Evolutionary conservation across 306 rosid genomes (phyloP).

Genomic region (Medicago arabica): DNA sequence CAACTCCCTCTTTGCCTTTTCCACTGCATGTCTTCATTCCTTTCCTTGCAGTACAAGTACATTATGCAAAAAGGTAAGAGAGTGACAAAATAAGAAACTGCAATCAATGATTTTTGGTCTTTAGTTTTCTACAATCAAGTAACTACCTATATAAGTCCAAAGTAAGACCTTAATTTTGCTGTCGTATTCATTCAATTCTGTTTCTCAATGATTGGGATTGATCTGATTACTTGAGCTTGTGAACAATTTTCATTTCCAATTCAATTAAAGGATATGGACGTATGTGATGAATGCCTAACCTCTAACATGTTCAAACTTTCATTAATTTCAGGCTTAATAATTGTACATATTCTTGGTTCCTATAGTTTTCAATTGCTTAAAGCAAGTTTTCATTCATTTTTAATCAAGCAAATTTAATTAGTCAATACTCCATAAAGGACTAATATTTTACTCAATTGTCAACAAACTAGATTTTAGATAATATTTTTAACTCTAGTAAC

Average conservation of each 20-base stretch:
- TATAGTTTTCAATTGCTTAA: not conserved
- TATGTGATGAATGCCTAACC: not conserved
- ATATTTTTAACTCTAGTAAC: too few species aligned
- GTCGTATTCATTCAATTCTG: constrained; percentile 12
- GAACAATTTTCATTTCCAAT: not conserved
- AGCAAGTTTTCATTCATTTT: not conserved
- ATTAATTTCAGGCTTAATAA: not conserved
- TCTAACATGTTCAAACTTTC: not conserved
- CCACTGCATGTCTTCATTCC: too few species aligned
- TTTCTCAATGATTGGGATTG: constrained; percentile 46
- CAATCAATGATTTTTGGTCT: constrained; percentile 24
- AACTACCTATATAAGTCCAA: constrained; percentile 17
- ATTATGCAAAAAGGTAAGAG: too few species aligned
- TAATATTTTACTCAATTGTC: too few species aligned
- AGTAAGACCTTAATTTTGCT: not conserved
- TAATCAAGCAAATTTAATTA: too few species aligned
- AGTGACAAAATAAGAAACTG: too few species aligned
- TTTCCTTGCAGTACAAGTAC: constrained; percentile 17
- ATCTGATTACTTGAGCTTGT: constrained; percentile 34
- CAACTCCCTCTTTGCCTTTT: not conserved
- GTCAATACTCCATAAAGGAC: too few species aligned
- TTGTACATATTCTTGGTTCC: not conserved
- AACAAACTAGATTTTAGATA: too few species aligned
- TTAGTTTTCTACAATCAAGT: constrained; percentile 11
- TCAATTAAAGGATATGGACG: too few species aligned